Conservation (phyloP, 306 rosid genomes). For the Macrotyloma uniflorum region DNA sequence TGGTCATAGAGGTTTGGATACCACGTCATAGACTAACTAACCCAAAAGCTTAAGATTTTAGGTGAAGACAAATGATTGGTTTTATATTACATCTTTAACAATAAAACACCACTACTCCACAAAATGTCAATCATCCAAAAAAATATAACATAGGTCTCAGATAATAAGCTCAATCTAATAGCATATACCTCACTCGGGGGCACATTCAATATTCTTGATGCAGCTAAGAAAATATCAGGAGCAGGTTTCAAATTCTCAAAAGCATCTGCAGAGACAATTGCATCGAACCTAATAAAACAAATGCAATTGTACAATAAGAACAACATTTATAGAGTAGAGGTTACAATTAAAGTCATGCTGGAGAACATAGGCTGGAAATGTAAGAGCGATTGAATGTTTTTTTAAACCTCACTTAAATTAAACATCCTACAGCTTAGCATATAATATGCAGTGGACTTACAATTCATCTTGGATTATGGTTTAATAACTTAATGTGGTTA, state of each 20-base stretch:
- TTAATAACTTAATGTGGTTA: constrained; percentile 1
- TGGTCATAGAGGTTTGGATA: background rate
- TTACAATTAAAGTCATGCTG: constrained; percentile 20
- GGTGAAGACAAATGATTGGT: background rate
- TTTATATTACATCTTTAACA: background rate
- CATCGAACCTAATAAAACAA: constrained; percentile 81
- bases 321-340: background rate
- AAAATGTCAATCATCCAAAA: constrained; percentile 13
- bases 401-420: constrained; percentile 17
- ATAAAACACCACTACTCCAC: constrained; percentile 26
- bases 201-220: constrained; percentile 75
- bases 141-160: background rate
- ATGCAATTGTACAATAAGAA: constrained; percentile 23
- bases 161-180: constrained; percentile 32
- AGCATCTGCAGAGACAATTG: constrained; percentile 95
- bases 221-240: constrained; percentile 96
- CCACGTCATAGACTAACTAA: background rate
- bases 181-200: constrained; percentile 70
- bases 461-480: constrained; percentile 31
- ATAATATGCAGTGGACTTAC: background rate
- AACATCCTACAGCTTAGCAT: constrained; percentile 16
- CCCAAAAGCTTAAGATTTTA: background rate
- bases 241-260: constrained; percentile 98
- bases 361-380: constrained; percentile 26
- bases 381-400: background rate